Evolutionary conservation across 441 rosid genomes (phyloP).

Genomic region (Melastoma candidum): DNA sequence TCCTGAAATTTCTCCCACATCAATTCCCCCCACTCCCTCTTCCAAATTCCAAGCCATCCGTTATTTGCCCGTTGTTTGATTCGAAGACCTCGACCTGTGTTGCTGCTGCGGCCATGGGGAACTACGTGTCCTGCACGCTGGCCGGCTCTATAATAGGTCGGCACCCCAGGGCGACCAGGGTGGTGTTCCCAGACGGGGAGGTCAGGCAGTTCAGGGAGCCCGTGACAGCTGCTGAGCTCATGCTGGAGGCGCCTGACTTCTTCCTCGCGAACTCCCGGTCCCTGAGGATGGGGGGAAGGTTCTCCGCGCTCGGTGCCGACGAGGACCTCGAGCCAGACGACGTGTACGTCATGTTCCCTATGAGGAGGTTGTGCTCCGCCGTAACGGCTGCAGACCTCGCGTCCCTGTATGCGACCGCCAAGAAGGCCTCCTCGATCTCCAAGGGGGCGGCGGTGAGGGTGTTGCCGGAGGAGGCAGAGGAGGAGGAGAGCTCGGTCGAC

Average conservation of each 20-base stretch:
- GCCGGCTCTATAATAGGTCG: neutral
- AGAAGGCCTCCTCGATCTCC: neutral
- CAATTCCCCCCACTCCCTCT: too few species aligned
- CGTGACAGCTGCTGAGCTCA: conserved; percentile 11
- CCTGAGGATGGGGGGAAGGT: conserved; percentile 2
- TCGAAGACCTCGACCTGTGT: too few species aligned
- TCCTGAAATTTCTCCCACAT: too few species aligned
- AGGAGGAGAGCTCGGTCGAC: neutral
- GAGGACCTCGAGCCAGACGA: conserved; percentile 12
- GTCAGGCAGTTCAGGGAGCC: conserved; percentile 8
- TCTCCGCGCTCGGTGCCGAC: conserved; percentile 10
- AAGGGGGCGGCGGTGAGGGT: neutral
- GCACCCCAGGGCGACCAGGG: conserved; percentile 1
- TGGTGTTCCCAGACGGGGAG: conserved; percentile 7
- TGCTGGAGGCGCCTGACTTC: conserved; percentile 12
- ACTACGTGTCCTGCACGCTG: conserved; percentile 10
- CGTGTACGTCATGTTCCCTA: conserved; percentile 13
- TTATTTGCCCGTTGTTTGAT: too few species aligned
- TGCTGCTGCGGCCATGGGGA: conserved; percentile 2
- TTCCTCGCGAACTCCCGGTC: conserved; percentile 11
- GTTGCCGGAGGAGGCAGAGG: neutral
- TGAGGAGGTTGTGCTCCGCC: conserved; percentile 5
- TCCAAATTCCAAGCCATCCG: too few species aligned
- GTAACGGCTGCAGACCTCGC: conserved; percentile 9
- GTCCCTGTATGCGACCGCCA: neutral